phyloP scores from a whole-genome alignment of 345 rosid species.

The Arabidopsis thaliana region TAIR10.1 NC_003074.8:20615001-20615500 shows the following conservation, averaged over 20 bases:
- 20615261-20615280: conserved; percentile 7
- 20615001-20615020: conserved; percentile 97
- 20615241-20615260: background rate
- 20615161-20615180: conserved; percentile 95
- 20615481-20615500: conserved; percentile 77
- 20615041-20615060: conserved; percentile 87
- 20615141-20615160: conserved; percentile 99
- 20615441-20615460: too few species aligned
- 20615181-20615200: conserved; percentile 58
- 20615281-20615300: conserved; percentile 81
- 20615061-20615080: conserved; percentile 72
- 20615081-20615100: conserved; percentile 98
- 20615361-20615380: conserved; percentile 64
- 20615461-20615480: conserved; percentile 26
- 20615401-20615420: too few species aligned
- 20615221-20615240: background rate
- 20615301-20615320: conserved; percentile 85
- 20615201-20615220: background rate
- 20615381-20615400: too few species aligned
- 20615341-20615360: conserved; percentile 98
- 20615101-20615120: conserved; percentile 88
- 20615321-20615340: conserved; percentile 61
- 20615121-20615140: conserved; percentile 92
- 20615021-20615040: conserved; percentile 90
- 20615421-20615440: too few species aligned